A percentile compares a stretch with the other conserved stretches of the same genome.
Evolutionary conservation across 768 basidiomycete genomes (phyloP).

Genomic region (Sporobolomyces roseus): DNA sequence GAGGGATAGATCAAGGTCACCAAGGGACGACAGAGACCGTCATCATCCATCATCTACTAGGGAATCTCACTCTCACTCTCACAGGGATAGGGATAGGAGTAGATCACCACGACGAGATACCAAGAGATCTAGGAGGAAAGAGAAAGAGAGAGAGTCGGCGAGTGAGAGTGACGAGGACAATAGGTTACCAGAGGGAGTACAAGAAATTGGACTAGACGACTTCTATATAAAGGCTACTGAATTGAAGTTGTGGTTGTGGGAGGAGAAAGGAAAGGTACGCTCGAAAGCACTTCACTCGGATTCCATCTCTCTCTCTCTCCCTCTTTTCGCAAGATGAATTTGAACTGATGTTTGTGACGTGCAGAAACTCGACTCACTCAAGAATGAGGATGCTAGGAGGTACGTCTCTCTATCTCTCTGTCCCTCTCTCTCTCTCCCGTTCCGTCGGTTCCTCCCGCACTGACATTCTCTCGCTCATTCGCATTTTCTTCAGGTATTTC

Average conservation of each 20-base stretch:
- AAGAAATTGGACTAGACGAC: constrained; percentile 72
- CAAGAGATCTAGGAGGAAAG: not conserved
- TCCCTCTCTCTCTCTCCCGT: not conserved
- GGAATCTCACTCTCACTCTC: not conserved
- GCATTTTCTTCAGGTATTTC: constrained; percentile 59
- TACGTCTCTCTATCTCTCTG: not conserved
- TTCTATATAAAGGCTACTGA: constrained; percentile 86
- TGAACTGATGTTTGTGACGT: not conserved
- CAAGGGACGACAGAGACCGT: too few relatives aligned
- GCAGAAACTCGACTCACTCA: constrained; percentile 81
- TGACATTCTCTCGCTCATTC: too few relatives aligned
- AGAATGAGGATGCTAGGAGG: constrained; percentile 72
- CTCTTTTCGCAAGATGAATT: not conserved
- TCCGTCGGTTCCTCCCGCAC: too few relatives aligned
- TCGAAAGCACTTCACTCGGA: not conserved
- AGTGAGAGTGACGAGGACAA: not conserved
- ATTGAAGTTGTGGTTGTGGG: constrained; percentile 80
- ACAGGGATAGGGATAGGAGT: constrained; percentile 4
- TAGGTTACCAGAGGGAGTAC: constrained; percentile 39
- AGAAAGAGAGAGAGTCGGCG: not conserved
- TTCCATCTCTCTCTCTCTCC: too few relatives aligned
- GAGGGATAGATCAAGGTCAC: too few relatives aligned
- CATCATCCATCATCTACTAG: too few relatives aligned
- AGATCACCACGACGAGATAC: not conserved
- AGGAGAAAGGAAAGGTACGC: constrained; percentile 60